Percentiles rank a stretch among this genome's conserved stretches.
phyloP scores from a whole-genome alignment of 495 filamentous ascomycete genomes.

The Trichocladium antarcticum region DNA sequence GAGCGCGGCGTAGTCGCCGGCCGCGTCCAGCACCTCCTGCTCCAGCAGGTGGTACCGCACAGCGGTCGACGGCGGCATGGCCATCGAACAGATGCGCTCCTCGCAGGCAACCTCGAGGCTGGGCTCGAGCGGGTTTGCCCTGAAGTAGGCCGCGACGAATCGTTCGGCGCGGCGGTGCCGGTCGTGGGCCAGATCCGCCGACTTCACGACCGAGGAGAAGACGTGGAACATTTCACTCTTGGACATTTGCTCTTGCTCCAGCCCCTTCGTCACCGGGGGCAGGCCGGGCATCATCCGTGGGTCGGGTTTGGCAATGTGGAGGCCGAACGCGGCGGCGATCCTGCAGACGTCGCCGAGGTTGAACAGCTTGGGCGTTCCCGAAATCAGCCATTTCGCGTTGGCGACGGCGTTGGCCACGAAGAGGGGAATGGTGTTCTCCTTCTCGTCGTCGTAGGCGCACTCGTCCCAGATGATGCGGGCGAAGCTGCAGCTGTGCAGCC shows the following conservation, averaged over 20 bases:
- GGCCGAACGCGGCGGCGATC: conserved; percentile 44
- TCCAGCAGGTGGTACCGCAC: conserved; percentile 7
- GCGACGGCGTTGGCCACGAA: conserved; percentile 34
- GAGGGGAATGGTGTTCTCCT: conserved; percentile 19
- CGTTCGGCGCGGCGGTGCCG: conserved; percentile 21
- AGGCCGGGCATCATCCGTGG: conserved; percentile 26
- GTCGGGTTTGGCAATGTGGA: conserved; percentile 35
- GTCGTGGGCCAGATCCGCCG: conserved; percentile 21
- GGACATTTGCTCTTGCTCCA: conserved; percentile 15
- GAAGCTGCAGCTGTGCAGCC: conserved; percentile 50
- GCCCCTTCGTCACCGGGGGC: conserved; percentile 25
- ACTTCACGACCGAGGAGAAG: conserved; percentile 17
- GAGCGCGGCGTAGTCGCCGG: conserved; percentile 2
- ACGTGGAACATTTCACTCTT: conserved; percentile 25
- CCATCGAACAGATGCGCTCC: conserved; percentile 3
- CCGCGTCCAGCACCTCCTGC: conserved; percentile 11
- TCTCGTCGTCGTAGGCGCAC: conserved; percentile 45
- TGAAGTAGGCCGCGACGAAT: conserved; percentile 26
- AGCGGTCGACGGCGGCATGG: background rate
- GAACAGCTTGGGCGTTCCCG: conserved; percentile 50
- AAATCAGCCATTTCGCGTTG: conserved; percentile 54
- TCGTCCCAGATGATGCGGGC: conserved; percentile 59
- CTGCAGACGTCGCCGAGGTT: conserved; percentile 50
- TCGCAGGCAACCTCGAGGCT: background rate
- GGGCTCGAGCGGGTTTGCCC: conserved; percentile 21